Evolutionary conservation across 495 filamentous ascomycete species (phyloP), one percentile per base, ranked within the genome.

Genomic region (Penicillium egyptiacum): DNA sequence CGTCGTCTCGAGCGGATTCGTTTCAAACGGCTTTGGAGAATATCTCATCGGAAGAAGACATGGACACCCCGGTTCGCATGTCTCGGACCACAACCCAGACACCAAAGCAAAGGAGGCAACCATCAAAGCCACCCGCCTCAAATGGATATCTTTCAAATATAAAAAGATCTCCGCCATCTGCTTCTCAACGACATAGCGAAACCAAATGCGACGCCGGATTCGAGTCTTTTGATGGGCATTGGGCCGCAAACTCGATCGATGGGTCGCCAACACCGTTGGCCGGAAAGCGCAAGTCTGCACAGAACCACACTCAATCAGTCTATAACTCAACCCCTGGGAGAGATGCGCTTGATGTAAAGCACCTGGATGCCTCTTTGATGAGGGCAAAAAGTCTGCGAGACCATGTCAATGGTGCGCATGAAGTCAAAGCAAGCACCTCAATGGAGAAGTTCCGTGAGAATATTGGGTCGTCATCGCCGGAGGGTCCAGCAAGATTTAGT

Each of bases 21-120:
- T 92, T 90, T 62, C 83, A 76, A 56, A 92, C 89, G 0, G 88
- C 89, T 12, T 78, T 72, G 22, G 89, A 92, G 66, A 81, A 75
- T 10, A 75, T 80, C 22, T 83, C 81, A 3, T 84, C 85, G 0
- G 86, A 88, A 53, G 83, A 81, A 33, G 86, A 88, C 26, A 82
- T 81, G 4, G 73, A 82, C 33, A 77, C 77, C 1, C 75, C 80
- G 4, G 64, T 65, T 53, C 82, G 46, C 31, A 80, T 81, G 31
- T 60, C 68, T 20, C 68, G 59, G 39, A 63, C 63, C 2, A 41
- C 60, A 8, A 50, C 65, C 16, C 71, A 65, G 40, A 67, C 66
- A 11, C 58, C 63, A 17, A 66, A 61, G 48, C 75, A 78, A 53
- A 76, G 56, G 22, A 33, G 35, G 28, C 55, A 53, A 14, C 53